Base-by-base conservation (phyloP, 352 stramenopile genomes). In the Globisporangium canariense region DNA sequence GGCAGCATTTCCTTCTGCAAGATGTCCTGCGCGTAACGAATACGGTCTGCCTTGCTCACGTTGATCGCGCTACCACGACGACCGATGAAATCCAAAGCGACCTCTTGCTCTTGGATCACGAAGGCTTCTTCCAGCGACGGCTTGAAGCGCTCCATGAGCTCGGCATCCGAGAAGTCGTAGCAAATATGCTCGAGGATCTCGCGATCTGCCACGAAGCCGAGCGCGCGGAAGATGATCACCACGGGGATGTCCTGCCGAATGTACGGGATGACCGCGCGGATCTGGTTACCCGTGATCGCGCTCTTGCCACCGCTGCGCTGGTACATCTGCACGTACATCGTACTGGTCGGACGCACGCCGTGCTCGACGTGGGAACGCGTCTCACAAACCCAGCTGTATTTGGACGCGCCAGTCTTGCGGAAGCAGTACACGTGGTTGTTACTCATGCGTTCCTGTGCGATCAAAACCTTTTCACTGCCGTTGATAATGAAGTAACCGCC, bases 391-490 rank as follows among this genome's bases (percentile, higher is more conserved):
- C 90, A 98, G 32, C 76, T 93, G 77, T 96, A 97, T 77, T 99
- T 99, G 75, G 86, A 97, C 18, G 96, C 94, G 56, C 96, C 93
- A 64, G 97, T 98, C 89, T 99, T 99, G 64, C 96, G 83, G 78
- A 99, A 99, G 41, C 97, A 98, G 81, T 99, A 99, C 16, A 99
- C 97, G 79, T 99, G 97, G 90, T 99, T 99, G 79, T 99, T 99
- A 58, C 90, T 98, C 88, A 99, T 98, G 41, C 98, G 90, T 72
- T 99, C 98, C 73, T 99, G 98, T 0, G 98, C 97, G 70, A 99
- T 98, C 50, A 99, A 93, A 60, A 99, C 98, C 76, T 98, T 98
- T 67, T 98, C 96, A 47, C 87, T 97, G 53, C 96, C 96, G 75
- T 98, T 98, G 70, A 99, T 98, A 51, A 99, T 96, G 80, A 99